Evolutionary conservation across 148 eudicot genomes (phyloP).

Genomic region (Beta vulgaris): DNA sequence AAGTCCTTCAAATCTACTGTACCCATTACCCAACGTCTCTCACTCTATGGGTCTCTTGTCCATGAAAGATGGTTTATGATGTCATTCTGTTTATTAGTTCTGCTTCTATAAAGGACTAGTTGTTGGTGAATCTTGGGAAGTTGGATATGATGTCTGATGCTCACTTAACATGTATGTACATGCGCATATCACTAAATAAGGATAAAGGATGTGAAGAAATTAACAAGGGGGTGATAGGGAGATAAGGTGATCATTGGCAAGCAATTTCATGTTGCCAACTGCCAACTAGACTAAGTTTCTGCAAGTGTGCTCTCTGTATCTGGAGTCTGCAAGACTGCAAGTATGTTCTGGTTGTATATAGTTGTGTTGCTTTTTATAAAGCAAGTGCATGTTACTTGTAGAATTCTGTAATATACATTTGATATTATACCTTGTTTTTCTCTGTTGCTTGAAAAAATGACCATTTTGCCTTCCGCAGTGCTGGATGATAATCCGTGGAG

Average conservation of each 20-base stretch:
- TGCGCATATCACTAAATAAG: not conserved
- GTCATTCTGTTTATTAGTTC: not conserved
- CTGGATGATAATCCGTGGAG: conserved; percentile 94
- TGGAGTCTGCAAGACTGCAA: not conserved
- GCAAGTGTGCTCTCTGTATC: not conserved
- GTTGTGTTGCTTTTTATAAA: not conserved
- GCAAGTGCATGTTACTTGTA: not conserved
- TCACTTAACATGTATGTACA: not conserved
- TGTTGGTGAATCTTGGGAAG: not conserved
- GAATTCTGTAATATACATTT: not conserved
- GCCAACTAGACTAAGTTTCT: not conserved
- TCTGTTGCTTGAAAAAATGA: not conserved
- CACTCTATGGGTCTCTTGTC: too few species aligned
- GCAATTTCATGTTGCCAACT: too few species aligned
- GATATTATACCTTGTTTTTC: not conserved
- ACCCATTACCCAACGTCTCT: too few species aligned
- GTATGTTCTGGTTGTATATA: not conserved
- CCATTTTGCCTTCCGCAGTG: conserved; percentile 39
- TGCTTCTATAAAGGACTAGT: not conserved
- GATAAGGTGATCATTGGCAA: too few species aligned
- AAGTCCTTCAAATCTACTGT: too few species aligned
- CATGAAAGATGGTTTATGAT: not conserved
- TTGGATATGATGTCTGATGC: not conserved
- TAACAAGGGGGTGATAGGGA: too few species aligned
- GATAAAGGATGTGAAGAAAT: too few species aligned